Evolutionary conservation across 2,329 filamentous ascomycete species (phyloP).

Genomic region (Colletotrichum eremochloae): DNA sequence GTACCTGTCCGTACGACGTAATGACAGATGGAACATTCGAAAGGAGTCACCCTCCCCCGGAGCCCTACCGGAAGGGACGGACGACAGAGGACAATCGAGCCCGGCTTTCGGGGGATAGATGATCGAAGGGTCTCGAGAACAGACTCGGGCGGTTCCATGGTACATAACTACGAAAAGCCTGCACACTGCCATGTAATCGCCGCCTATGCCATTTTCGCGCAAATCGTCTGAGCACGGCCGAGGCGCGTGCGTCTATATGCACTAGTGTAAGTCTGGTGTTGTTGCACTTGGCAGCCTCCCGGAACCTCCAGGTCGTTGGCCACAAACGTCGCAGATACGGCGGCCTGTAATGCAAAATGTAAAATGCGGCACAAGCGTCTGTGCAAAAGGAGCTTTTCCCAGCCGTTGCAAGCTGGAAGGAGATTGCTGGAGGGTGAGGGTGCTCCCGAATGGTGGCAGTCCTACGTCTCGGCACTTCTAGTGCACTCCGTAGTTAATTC

Average conservation of each 20-base stretch:
- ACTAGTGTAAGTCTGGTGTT: not conserved
- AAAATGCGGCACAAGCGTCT: conserved; percentile 15
- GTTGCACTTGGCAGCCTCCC: conserved; percentile 10
- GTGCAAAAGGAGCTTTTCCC: not conserved
- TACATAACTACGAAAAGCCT: not conserved
- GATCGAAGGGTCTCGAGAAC: conserved; percentile 26
- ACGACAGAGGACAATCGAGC: conserved; percentile 4
- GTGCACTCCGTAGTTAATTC: no score
- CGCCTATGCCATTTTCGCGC: conserved; percentile 24
- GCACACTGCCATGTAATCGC: not conserved
- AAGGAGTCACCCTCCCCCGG: not conserved
- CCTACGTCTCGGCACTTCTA: conserved; percentile 25
- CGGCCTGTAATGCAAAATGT: conserved; percentile 20
- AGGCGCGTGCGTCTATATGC: conserved; percentile 20
- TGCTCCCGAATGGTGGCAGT: conserved; percentile 19
- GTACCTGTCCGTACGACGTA: conserved; percentile 8
- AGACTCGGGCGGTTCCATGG: conserved; percentile 22
- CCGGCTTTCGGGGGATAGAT: conserved; percentile 3
- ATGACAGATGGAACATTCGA: conserved; percentile 16
- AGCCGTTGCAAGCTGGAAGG: not conserved
- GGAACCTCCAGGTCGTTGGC: conserved; percentile 1
- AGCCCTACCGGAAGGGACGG: not conserved
- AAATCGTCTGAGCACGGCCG: conserved; percentile 13
- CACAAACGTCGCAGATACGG: conserved; percentile 18
- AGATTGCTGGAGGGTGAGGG: conserved; percentile 21